Conservation (phyloP, 2,329 filamentous ascomycete species). For the Didymella sp. region DNA sequence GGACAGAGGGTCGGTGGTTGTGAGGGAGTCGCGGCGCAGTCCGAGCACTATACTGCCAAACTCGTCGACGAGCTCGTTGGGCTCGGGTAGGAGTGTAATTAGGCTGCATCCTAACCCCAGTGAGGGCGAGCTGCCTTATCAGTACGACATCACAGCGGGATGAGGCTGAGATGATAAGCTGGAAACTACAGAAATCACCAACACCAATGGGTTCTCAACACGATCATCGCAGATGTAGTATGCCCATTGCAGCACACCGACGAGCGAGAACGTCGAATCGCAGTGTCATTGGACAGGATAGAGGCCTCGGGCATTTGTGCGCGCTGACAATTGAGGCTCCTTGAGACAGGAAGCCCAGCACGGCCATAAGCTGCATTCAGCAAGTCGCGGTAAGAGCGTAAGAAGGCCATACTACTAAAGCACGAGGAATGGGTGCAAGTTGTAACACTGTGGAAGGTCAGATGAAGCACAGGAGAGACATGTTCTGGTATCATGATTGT, state of each 20-base stretch:
- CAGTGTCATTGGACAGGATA: neutral
- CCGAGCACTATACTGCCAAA: slow-evolving; percentile 42
- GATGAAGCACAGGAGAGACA: neutral
- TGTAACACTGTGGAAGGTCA: neutral
- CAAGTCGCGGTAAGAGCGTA: neutral
- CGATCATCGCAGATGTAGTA: neutral
- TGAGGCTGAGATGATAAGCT: slow-evolving; percentile 11
- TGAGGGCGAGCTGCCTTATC: slow-evolving; percentile 44
- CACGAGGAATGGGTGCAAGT: neutral
- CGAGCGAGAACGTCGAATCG: neutral
- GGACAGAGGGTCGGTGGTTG: slow-evolving; percentile 37
- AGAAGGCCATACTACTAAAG: neutral
- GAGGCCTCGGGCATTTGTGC: neutral
- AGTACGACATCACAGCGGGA: slow-evolving; percentile 35
- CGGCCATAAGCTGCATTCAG: neutral
- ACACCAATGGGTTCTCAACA: neutral
- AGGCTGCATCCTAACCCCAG: slow-evolving; percentile 35
- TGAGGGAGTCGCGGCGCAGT: slow-evolving; percentile 31
- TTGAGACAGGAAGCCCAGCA: neutral
- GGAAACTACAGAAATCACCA: neutral
- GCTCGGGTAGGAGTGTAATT: slow-evolving; percentile 40
- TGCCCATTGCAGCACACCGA: neutral
- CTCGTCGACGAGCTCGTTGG: slow-evolving; percentile 41
- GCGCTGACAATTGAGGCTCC: neutral
- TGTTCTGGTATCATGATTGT: slow-evolving; percentile 40